These are phyloP conservation scores for Metschnikowia santaceciliae DNA, from an alignment of 805 yeast species.

Conservation along the genomic window DNA sequence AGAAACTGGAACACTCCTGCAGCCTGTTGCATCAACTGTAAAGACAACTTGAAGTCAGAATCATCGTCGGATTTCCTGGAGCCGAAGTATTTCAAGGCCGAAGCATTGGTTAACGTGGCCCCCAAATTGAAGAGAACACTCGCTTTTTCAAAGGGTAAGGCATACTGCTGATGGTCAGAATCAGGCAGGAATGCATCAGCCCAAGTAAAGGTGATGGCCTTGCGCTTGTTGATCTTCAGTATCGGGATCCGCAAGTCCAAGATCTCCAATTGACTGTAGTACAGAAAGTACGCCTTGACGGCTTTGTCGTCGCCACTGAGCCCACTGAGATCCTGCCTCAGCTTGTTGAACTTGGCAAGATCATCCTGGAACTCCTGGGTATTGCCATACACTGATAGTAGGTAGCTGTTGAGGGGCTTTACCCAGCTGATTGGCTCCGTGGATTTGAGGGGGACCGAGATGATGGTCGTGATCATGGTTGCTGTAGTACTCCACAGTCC, in stretches of 20 bases:
- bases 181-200: conserved; percentile 58
- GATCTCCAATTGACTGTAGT: conserved; percentile 79
- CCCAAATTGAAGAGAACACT: conserved; percentile 76
- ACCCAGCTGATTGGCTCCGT: conserved; percentile 66
- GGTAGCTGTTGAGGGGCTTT: conserved; percentile 53
- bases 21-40: conserved; percentile 63
- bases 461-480: conserved; percentile 19
- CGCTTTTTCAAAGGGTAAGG: conserved; percentile 89
- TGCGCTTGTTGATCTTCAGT: conserved; percentile 41
- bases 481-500: background rate
- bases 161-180: conserved; percentile 59
- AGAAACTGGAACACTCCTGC: conserved; percentile 74
- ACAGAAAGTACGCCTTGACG: conserved; percentile 55
- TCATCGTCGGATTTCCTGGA: conserved; percentile 28
- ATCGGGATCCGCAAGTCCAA: conserved; percentile 74
- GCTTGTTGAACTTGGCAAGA: conserved; percentile 48
- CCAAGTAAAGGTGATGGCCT: conserved; percentile 69
- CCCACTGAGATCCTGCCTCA: conserved; percentile 58
- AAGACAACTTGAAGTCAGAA: conserved; percentile 53
- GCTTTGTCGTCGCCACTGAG: conserved; percentile 41
- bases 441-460: conserved; percentile 30
- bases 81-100: conserved; percentile 30
- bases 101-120: conserved; percentile 52
- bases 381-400: conserved; percentile 60
- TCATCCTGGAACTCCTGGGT: conserved; percentile 57